Evolutionary conservation across 148 eudicot genomes (phyloP).

Genomic region (Silene latifolia): DNA sequence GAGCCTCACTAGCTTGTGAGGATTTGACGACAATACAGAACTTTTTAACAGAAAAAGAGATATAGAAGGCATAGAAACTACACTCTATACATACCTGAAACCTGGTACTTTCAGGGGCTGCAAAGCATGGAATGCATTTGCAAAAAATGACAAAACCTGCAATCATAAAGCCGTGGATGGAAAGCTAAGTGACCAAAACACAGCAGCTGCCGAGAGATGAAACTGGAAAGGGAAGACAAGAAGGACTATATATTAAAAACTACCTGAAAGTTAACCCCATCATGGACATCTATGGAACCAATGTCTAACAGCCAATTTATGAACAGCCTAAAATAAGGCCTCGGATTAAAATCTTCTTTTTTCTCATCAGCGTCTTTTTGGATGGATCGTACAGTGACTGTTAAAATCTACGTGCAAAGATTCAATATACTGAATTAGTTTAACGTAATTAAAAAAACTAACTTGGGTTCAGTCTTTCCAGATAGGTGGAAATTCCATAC

Average conservation of each 20-base stretch:
- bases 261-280: constrained; percentile 90
- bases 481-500: background rate
- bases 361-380: constrained; percentile 88
- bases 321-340: constrained; percentile 93
- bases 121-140: constrained; percentile 84
- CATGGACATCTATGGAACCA: constrained; percentile 67
- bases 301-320: constrained; percentile 76
- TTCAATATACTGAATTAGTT: background rate
- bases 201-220: background rate
- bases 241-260: constrained; percentile 3
- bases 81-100: constrained; percentile 55
- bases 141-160: constrained; percentile 84
- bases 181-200: background rate
- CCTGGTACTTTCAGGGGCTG: constrained; percentile 93
- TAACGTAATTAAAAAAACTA: background rate
- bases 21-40: background rate
- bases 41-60: background rate
- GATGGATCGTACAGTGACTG: constrained; percentile 65
- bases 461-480: background rate
- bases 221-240: background rate
- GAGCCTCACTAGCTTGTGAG: no score
- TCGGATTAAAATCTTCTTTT: constrained; percentile 70
- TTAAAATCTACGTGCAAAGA: constrained; percentile 48
- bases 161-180: constrained; percentile 12
- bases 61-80: background rate